These are phyloP conservation scores for Lophium mytilinum DNA, from an alignment of 495 filamentous ascomycete species.

Conservation along the genomic window DNA sequence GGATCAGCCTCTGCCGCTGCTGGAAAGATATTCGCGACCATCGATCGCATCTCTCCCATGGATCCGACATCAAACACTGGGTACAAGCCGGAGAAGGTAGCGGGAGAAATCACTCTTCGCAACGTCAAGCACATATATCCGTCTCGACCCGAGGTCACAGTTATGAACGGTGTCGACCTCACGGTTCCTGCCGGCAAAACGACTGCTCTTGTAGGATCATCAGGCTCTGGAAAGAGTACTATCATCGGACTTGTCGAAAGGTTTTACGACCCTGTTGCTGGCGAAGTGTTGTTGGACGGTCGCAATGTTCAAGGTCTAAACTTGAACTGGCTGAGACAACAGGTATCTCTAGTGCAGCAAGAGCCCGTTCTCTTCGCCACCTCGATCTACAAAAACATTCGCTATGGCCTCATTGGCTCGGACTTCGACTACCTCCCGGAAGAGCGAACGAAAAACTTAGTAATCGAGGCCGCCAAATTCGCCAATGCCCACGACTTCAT, in stretches of 20 bases:
- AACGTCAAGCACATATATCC: slow-evolving; percentile 87
- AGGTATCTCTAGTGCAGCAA: slow-evolving; percentile 78
- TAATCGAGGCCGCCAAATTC: slow-evolving; percentile 73
- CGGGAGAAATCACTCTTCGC: slow-evolving; percentile 69
- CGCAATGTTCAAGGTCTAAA: slow-evolving; percentile 74
- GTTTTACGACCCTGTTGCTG: slow-evolving; percentile 81
- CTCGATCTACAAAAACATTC: slow-evolving; percentile 78
- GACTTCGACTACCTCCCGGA: slow-evolving; percentile 55
- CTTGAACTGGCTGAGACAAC: slow-evolving; percentile 80
- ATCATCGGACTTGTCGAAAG: slow-evolving; percentile 84
- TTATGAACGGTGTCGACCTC: slow-evolving; percentile 76
- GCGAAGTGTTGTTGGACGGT: slow-evolving; percentile 71
- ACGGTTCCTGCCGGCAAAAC: slow-evolving; percentile 74
- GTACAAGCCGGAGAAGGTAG: slow-evolving; percentile 55
- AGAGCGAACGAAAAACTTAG: slow-evolving; percentile 57
- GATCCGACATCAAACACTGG: slow-evolving; percentile 67
- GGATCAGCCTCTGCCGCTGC: slow-evolving; percentile 72
- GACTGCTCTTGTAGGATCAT: slow-evolving; percentile 75
- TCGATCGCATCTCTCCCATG: slow-evolving; percentile 76
- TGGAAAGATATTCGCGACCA: slow-evolving; percentile 80
- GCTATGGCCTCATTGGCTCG: slow-evolving; percentile 79
- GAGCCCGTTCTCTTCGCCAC: slow-evolving; percentile 78
- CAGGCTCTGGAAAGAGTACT: slow-evolving; percentile 83
- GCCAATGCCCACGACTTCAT: slow-evolving; percentile 91
- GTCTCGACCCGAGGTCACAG: slow-evolving; percentile 75